phyloP scores from a whole-genome alignment of 176 grass and related monocot genomes.

The Eleusine coracana region DNA sequence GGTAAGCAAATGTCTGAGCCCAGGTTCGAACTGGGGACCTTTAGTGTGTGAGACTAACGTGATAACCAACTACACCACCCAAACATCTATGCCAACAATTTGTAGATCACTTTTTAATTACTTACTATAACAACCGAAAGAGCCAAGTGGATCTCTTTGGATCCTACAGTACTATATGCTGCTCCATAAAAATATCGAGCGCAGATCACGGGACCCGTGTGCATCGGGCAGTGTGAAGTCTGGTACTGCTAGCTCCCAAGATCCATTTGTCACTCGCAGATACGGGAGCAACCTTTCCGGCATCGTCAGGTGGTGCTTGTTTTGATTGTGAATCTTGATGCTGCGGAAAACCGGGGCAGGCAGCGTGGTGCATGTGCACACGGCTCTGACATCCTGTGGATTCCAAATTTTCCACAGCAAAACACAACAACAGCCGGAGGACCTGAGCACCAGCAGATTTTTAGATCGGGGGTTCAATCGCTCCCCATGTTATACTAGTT shows the following conservation, averaged over 20 bases:
- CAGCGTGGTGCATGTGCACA: conserved; percentile 34
- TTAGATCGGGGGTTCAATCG: background rate
- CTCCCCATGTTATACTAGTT: background rate
- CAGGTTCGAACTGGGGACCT: conserved; percentile 81
- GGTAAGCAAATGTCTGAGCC: conserved; percentile 35
- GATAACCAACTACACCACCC: conserved; percentile 82
- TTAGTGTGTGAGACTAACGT: conserved; percentile 69
- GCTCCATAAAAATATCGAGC: background rate
- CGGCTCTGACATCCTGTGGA: conserved; percentile 17
- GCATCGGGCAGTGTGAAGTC: background rate
- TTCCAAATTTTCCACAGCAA: background rate
- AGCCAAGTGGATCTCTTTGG: background rate
- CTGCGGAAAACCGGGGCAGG: background rate
- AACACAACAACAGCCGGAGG: background rate
- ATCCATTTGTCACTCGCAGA: conserved; percentile 1
- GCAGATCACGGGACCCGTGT: conserved; percentile 14
- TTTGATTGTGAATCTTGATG: background rate
- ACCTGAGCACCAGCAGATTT: background rate
- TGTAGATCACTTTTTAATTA: background rate
- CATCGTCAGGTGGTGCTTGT: background rate
- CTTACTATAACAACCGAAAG: background rate
- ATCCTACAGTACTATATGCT: background rate
- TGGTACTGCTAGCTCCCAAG: conserved; percentile 4
- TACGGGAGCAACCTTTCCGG: conserved; percentile 1
- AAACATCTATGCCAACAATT: background rate